Conservation (phyloP, 305 asterid species). For the Striga hermonthica region DNA sequence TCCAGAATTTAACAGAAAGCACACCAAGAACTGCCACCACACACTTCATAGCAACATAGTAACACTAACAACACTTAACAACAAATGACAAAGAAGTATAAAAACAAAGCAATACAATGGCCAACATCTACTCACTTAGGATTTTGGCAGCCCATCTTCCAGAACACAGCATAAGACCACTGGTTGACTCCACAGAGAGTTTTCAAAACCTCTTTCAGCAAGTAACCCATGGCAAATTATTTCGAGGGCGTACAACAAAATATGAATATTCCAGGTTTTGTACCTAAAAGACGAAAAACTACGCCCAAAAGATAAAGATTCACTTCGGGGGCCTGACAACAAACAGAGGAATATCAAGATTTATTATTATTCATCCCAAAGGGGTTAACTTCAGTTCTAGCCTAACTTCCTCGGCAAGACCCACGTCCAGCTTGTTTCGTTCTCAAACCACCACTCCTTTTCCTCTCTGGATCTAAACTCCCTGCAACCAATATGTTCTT, state of each 20-base stretch:
- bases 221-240: conserved; percentile 64
- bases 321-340: conserved; percentile 3
- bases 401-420: conserved; percentile 98
- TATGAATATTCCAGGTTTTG: conserved; percentile 22
- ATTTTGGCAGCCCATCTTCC: conserved; percentile 91
- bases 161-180: conserved; percentile 98
- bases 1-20: background rate
- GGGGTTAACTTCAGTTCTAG: conserved; percentile 7
- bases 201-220: conserved; percentile 94
- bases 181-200: conserved; percentile 92
- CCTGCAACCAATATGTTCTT: conserved; percentile 41
- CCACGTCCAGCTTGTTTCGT: conserved; percentile 98
- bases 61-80: background rate
- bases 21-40: background rate
- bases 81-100: conserved; percentile 14
- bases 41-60: background rate
- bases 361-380: conserved; percentile 26
- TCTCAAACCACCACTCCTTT: conserved; percentile 92
- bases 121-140: conserved; percentile 61
- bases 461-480: conserved; percentile 88
- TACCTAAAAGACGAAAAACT: conserved; percentile 23
- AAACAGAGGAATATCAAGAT: background rate
- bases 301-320: conserved; percentile 29
- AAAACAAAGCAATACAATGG: conserved; percentile 9
- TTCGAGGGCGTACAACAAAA: conserved; percentile 27